Base-by-base conservation (phyloP, 805 yeast species). In the Starmerella asiatica region DNA sequence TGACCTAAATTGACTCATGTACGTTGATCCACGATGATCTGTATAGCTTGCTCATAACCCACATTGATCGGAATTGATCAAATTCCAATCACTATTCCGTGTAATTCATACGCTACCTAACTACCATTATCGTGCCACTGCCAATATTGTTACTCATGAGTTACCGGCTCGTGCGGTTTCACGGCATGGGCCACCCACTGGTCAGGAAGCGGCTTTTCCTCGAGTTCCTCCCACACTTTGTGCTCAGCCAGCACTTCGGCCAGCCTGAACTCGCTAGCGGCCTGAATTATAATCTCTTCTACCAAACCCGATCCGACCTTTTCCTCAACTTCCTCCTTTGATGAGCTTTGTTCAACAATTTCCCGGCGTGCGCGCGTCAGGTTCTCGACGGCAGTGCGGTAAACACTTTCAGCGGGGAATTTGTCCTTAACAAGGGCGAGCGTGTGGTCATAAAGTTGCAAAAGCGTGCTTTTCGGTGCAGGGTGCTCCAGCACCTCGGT, bases 401-500 rank as follows among this genome's bases (percentile, higher is more conserved):
- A 83, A 19, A 83, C 73, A n/a, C 84, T 73, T 21, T 73, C 70
- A 38, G 69, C 61, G 29, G 94, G 94, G 58, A 76, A 76, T 53
- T 75, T 70, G 29, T 64, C 67, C 29, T 68, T 62, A 52, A 82
- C 63, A 34, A 71, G 67, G 30, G 62, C 59, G 52, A 82, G 63
- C 2, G 94, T 83, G 42, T 77, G 71, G 49, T 71, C 71, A 63
- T 83, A 83, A 33, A 83, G 63, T 28, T 79, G 70, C 42, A 73
- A 63, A 52, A 83, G 66, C 3, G 85, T 81, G 2, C 88, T 86
- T 58, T 83, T 72, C 39, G 94, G 93, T 56, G 77, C 71, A 37
- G 93, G 93, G 59, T 81, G 91, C 57, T 77, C 80, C 54, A 63
- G 68, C 46, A 83, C 59, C 2, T 91, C 93, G 3, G 94, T 71